These are phyloP conservation scores for Elsinoe necatrix DNA, from an alignment of 2,329 filamentous ascomycete genomes.

Conservation along the genomic window DNA sequence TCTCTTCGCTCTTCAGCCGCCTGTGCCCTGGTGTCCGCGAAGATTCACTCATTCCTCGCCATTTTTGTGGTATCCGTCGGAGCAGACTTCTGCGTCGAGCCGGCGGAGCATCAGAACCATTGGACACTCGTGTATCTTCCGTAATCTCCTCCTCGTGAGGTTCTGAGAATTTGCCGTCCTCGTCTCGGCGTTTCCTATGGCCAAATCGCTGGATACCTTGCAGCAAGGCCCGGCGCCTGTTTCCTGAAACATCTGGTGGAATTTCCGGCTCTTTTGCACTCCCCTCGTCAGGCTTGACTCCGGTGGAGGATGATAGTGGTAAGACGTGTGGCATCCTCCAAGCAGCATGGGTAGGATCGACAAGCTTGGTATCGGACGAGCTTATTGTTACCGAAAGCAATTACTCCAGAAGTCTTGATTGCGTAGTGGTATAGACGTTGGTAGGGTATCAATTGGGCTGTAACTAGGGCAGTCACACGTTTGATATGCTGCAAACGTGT, in stretches of 20 bases:
- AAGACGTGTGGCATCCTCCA: slow-evolving; percentile 12
- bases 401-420: background rate
- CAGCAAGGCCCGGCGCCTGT: background rate
- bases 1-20: slow-evolving; percentile 11
- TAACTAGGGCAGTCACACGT: background rate
- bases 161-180: background rate
- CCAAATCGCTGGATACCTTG: background rate
- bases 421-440: background rate
- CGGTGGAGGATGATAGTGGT: slow-evolving; percentile 5
- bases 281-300: background rate
- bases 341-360: background rate
- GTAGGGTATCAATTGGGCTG: background rate
- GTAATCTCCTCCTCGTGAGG: background rate
- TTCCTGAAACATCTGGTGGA: background rate
- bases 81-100: slow-evolving; percentile 5
- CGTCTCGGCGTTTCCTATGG: slow-evolving; percentile 3
- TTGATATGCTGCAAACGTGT: background rate
- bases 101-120: background rate
- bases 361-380: background rate
- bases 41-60: background rate
- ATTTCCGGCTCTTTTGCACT: background rate
- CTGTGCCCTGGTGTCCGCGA: background rate
- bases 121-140: background rate
- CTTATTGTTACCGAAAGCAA: background rate
- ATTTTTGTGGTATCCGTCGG: slow-evolving; percentile 7